Conservation (phyloP, 2,329 filamentous ascomycete species). For the Diaporthe australafricana region DNA sequence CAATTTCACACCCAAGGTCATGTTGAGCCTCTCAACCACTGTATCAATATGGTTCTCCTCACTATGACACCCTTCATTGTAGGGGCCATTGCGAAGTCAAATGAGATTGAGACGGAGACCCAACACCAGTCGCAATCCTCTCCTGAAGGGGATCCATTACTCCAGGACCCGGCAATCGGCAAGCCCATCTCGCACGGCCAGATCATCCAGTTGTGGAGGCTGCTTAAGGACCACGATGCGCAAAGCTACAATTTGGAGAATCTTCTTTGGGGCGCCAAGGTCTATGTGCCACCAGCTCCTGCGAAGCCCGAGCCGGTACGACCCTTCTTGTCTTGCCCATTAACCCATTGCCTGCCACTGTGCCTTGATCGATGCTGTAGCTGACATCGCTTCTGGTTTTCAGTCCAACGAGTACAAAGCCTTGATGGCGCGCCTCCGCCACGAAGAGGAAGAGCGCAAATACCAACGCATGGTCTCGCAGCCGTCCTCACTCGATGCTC, state of each 20-base stretch:
- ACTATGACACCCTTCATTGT: constrained; percentile 79
- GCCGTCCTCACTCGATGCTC: constrained; percentile 58
- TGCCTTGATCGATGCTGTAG: background rate
- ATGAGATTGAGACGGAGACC: constrained; percentile 34
- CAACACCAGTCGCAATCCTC: constrained; percentile 3
- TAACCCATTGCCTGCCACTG: constrained; percentile 20
- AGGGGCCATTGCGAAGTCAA: constrained; percentile 64
- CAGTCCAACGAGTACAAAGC: constrained; percentile 86
- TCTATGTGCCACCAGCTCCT: constrained; percentile 84
- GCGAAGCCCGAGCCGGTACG: constrained; percentile 82
- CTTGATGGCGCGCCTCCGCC: constrained; percentile 86
- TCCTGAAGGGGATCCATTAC: constrained; percentile 55
- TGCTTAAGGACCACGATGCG: constrained; percentile 53
- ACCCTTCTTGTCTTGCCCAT: constrained; percentile 38
- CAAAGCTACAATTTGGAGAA: constrained; percentile 68
- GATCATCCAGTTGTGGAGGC: constrained; percentile 71
- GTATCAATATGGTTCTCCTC: constrained; percentile 74
- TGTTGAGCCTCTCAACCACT: background rate
- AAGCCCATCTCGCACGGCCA: constrained; percentile 80
- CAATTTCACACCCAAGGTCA: background rate
- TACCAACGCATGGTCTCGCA: constrained; percentile 86
- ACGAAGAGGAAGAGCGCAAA: constrained; percentile 81
- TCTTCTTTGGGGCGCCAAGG: constrained; percentile 76
- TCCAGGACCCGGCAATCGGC: constrained; percentile 65
- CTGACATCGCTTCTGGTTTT: constrained; percentile 34